Base-by-base conservation (phyloP, 148 eudicot genomes). In the Spergularia bocconei region DNA sequence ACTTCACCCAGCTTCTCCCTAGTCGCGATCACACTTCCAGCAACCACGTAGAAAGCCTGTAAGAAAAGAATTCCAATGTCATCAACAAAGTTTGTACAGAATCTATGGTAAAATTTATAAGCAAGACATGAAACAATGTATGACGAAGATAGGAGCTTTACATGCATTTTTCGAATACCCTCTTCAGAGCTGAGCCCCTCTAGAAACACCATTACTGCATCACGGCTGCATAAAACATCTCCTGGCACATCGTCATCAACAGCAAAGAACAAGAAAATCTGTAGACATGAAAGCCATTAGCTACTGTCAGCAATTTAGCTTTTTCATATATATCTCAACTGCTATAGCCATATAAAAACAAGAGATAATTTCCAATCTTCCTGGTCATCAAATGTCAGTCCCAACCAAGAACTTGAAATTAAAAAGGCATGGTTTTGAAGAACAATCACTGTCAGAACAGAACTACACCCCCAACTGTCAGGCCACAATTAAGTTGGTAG, bases 201-300 rank as follows among this genome's bases (percentile, higher is more conserved):
- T n/a, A 77, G 75, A 51, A 77, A 59, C 10, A 62, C 63, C 21
- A 36, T 21, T 13, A 77, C 13, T 5, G 79, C 69, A 20, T 69
- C 79, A 51, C 79, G 79, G 7, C 25, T 25, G 53, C 23, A 6
- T 20, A 59, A 21, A 23, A 39, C 75, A 52, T 54, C 61, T 7
- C 41, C 79, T 21, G 39, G 41, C 20, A 33, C 25, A 1, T 71
- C 70, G 41, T 55, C 56, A 38, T 70, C 75, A 5, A 73, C 69
- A 63, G 63, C 70, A 47, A 77, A 47, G 33, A 70, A 62, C 61
- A 77, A 29, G 61, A 62, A 53, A 10, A 56, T 61, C 80, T 70
- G 38, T 3, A 63, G 19, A 62, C 16, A 33, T 23, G 33, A 29
- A 29, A 29, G 33, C 33, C 33, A 29, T 29, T 29, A 29, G 2